phyloP scores from a whole-genome alignment of 805 yeast genomes.

The Metschnikowia borealis region DNA sequence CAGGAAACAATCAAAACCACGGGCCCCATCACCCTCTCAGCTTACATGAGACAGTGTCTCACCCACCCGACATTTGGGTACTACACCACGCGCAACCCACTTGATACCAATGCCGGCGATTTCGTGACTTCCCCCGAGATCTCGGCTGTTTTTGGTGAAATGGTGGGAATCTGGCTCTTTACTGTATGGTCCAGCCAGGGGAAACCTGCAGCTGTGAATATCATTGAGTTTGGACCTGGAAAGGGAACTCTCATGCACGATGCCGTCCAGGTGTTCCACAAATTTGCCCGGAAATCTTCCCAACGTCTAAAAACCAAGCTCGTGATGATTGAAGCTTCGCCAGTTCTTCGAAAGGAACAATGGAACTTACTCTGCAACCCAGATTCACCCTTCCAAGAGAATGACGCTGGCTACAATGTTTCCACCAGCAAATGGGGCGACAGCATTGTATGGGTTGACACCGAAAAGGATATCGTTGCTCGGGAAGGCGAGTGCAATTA shows the following conservation, averaged over 20 bases:
- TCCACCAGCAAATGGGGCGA: constrained; percentile 51
- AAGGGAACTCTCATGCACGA: constrained; percentile 76
- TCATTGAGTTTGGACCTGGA: constrained; percentile 85
- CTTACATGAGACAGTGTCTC: constrained; percentile 78
- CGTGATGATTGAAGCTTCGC: constrained; percentile 68
- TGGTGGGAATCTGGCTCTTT: constrained; percentile 71
- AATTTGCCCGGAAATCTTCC: constrained; percentile 26
- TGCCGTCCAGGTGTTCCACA: constrained; percentile 45
- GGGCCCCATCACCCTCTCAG: constrained; percentile 71
- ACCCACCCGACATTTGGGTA: constrained; percentile 76
- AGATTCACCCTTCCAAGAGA: background rate
- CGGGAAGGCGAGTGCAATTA: constrained; percentile 45
- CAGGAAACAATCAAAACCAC: constrained; percentile 55
- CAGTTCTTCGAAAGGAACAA: constrained; percentile 57
- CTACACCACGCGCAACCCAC: constrained; percentile 72
- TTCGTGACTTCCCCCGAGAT: constrained; percentile 85
- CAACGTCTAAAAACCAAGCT: constrained; percentile 36
- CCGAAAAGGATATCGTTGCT: constrained; percentile 44
- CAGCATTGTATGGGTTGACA: constrained; percentile 55
- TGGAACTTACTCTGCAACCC: constrained; percentile 41
- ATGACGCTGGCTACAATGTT: constrained; percentile 29
- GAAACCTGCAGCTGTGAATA: constrained; percentile 44
- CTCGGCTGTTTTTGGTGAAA: constrained; percentile 82
- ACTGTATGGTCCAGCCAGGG: constrained; percentile 56
- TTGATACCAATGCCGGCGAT: constrained; percentile 61